Evolutionary conservation across 345 rosid genomes (phyloP).

Genomic region (Lepidium didymum): DNA sequence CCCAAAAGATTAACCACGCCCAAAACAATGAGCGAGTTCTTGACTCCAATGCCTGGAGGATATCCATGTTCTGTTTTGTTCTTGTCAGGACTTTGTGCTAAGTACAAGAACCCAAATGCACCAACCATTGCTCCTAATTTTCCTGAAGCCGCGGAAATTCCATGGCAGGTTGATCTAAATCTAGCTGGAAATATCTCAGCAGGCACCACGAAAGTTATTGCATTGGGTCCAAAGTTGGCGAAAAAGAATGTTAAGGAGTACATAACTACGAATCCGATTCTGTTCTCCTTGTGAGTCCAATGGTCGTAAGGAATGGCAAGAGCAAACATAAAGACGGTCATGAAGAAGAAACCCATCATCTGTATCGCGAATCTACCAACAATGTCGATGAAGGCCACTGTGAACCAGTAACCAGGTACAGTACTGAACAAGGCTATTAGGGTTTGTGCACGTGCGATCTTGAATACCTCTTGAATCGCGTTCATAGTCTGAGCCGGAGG

Average conservation of each 20-base stretch:
- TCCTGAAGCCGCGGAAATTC: slow-evolving; percentile 82
- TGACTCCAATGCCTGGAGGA: slow-evolving; percentile 82
- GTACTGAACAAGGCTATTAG: too few species aligned
- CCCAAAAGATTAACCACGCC: slow-evolving; percentile 63
- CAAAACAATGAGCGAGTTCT: slow-evolving; percentile 56
- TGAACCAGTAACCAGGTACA: too few species aligned
- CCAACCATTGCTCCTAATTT: slow-evolving; percentile 89
- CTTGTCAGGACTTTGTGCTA: slow-evolving; percentile 68
- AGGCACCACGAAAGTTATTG: slow-evolving; percentile 79
- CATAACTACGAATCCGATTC: slow-evolving; percentile 62
- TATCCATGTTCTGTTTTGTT: slow-evolving; percentile 77
- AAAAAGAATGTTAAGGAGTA: slow-evolving; percentile 84
- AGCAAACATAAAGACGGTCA: slow-evolving; percentile 90
- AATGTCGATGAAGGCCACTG: too few species aligned
- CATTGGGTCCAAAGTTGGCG: slow-evolving; percentile 86
- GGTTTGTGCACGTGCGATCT: too few species aligned
- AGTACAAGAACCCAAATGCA: slow-evolving; percentile 74
- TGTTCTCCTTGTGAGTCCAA: slow-evolving; percentile 68
- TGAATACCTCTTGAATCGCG: too few species aligned
- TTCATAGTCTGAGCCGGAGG: too few species aligned
- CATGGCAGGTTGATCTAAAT: slow-evolving; percentile 83
- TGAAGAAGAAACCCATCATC: slow-evolving; percentile 84
- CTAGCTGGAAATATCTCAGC: slow-evolving; percentile 86
- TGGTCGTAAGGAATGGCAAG: slow-evolving; percentile 77
- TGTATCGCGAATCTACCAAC: neutral